Percentiles rank a stretch among this genome's conserved stretches.
Conservation (phyloP, 2,329 filamentous ascomycete genomes). For the Scleromitrula shiraiana region DNA sequence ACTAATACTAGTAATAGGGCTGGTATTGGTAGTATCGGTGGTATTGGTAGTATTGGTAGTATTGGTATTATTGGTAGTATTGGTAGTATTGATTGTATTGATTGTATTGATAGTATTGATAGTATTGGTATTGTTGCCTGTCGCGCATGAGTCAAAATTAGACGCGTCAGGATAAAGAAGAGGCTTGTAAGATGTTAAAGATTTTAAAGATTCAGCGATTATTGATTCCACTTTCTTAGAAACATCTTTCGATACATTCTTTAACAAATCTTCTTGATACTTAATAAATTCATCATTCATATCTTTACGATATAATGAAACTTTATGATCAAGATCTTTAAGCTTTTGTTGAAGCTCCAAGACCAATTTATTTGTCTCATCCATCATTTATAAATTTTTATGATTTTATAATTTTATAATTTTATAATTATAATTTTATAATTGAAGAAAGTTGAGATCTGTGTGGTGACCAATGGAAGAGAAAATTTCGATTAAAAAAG, state of each 20-base stretch:
- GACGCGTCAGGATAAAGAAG: conserved; percentile 22
- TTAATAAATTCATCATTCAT: conserved; percentile 49
- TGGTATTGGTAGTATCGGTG: too few relatives aligned
- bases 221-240: conserved; percentile 40
- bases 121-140: conserved; percentile 15
- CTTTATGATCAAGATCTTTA: conserved; percentile 49
- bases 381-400: conserved; percentile 31
- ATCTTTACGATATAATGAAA: conserved; percentile 48
- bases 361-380: conserved; percentile 40
- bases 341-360: conserved; percentile 25
- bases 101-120: neutral
- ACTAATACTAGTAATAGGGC: too few relatives aligned
- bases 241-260: conserved; percentile 38
- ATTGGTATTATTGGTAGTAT: conserved; percentile 1
- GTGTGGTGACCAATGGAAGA: too few relatives aligned
- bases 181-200: conserved; percentile 17
- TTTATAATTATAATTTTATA: too few relatives aligned
- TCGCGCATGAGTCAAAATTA: conserved; percentile 18
- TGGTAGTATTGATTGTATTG: conserved; percentile 23
- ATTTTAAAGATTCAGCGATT: conserved; percentile 26
- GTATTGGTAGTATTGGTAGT: too few relatives aligned
- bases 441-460: conserved; percentile 50
- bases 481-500: too few relatives aligned
- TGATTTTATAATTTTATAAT: conserved; percentile 31
- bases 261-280: conserved; percentile 44